Evolutionary conservation across 768 basidiomycete genomes (phyloP).

Genomic region (Plicaturopsis crispa): DNA sequence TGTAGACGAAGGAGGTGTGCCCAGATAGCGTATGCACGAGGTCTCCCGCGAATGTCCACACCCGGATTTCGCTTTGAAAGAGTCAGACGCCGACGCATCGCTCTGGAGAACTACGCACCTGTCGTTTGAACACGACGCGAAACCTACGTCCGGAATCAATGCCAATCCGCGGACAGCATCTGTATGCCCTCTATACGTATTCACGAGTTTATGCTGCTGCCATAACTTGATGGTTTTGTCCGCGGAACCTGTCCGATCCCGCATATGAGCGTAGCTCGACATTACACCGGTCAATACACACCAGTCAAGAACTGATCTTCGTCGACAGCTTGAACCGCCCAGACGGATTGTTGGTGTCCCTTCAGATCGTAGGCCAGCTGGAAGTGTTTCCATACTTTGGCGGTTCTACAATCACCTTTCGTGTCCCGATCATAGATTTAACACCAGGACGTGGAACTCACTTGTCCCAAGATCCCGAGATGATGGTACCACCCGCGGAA

Average conservation of each 20-base stretch:
- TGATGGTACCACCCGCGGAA: constrained; percentile 61
- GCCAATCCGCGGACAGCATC: constrained; percentile 88
- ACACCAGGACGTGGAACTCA: constrained; percentile 28
- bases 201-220: constrained; percentile 65
- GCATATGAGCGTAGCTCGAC: neutral
- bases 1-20: constrained; percentile 96
- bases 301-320: constrained; percentile 79
- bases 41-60: constrained; percentile 86
- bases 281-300: constrained; percentile 20
- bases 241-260: constrained; percentile 61
- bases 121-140: constrained; percentile 95
- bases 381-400: constrained; percentile 89
- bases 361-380: constrained; percentile 63
- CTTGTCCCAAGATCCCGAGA: constrained; percentile 98
- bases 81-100: constrained; percentile 1
- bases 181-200: constrained; percentile 78
- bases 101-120: constrained; percentile 38
- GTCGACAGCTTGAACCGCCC: constrained; percentile 82
- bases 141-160: constrained; percentile 77
- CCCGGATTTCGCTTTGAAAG: constrained; percentile 69
- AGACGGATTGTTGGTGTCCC: constrained; percentile 88
- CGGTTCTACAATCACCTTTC: constrained; percentile 54
- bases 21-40: constrained; percentile 75
- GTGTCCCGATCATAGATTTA: neutral
- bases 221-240: constrained; percentile 93